These are phyloP conservation scores for Emergomyces pasteurianus DNA, from an alignment of 2,329 filamentous ascomycete genomes.

Conservation along the genomic window DNA sequence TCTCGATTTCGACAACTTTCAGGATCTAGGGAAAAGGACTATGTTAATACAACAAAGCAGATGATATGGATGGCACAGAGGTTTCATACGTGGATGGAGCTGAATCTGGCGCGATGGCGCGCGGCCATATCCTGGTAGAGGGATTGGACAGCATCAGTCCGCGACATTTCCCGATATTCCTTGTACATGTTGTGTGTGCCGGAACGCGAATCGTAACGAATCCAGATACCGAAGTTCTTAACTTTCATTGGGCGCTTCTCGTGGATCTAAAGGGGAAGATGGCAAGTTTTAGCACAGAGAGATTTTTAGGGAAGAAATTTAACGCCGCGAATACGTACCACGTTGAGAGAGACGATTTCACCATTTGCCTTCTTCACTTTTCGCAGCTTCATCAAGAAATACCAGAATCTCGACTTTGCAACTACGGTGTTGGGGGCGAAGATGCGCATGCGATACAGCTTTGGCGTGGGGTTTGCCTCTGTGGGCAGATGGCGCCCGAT, in stretches of 20 bases:
- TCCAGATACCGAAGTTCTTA: slow-evolving; percentile 99
- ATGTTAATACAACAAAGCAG: slow-evolving; percentile 4
- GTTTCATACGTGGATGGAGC: slow-evolving; percentile 83
- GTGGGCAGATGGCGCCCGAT: slow-evolving; percentile 98
- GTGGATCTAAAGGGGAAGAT: slow-evolving; percentile 53
- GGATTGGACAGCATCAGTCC: slow-evolving; percentile 87
- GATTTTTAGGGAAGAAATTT: background rate
- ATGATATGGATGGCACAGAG: background rate
- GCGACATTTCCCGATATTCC: slow-evolving; percentile 99
- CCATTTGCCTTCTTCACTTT: slow-evolving; percentile 99
- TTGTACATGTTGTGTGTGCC: slow-evolving; percentile 99
- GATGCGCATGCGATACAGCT: slow-evolving; percentile 99
- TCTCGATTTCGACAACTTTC: slow-evolving; percentile 95
- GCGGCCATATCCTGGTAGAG: slow-evolving; percentile 99
- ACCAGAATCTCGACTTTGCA: slow-evolving; percentile 99
- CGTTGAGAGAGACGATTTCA: slow-evolving; percentile 96
- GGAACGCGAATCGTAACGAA: slow-evolving; percentile 99
- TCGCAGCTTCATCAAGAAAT: slow-evolving; percentile 97
- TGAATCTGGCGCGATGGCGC: slow-evolving; percentile 94
- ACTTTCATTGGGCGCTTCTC: slow-evolving; percentile 99
- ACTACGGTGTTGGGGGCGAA: slow-evolving; percentile 97
- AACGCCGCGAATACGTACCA: slow-evolving; percentile 49
- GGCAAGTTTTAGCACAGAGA: background rate
- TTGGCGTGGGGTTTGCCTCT: slow-evolving; percentile 91
- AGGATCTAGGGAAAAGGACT: slow-evolving; percentile 57